Base-by-base conservation (phyloP, 257 asterid species). In the Apocynum venetum region DNA sequence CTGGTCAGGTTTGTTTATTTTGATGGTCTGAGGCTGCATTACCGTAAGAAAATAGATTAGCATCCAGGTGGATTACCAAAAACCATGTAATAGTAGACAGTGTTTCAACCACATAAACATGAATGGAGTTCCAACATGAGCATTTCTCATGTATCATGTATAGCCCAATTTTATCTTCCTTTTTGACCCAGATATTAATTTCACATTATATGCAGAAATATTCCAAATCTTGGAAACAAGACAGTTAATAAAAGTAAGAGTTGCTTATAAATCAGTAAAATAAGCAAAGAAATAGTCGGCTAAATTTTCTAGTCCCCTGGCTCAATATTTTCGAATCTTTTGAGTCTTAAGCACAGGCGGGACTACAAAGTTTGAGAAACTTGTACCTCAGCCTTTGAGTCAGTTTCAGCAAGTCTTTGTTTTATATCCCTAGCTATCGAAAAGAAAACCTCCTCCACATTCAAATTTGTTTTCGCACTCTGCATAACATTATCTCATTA, bases 361-460 rank as follows among this genome's bases (percentile, higher is more conserved):
- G 38, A 73, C 0, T 17, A 46, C 51, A 13, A 63, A 52, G 77
- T 13, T 36, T 15, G 55, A 35, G 49, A 46, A 14, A 72, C 36
- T 66, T 47, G 2, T 85, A 90, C 98, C 97, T 93, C 98, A 43
- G 93, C 79, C 83, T 85, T 91, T 68, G 93, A 83, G 84, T 93
- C 97, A 31, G 92, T 81, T 80, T 91, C 95, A 64, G 97, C 89
- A 73, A 92, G 97, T 84, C 98, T 89, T 82, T 94, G 96, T 85
- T 94, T 94, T 60, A 94, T 92, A 87, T 94, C 98, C 86, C 96
- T 89, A 51, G 91, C 97, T 82, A 91, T 88, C 74, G 98, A 90
- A 89, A 93, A 93, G 93, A 93, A 93, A 83, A 93, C 98, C 87
- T 93, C 97, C 88, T 93, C 98, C 74, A 93, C 98, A 4, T 93